Evolutionary conservation across 2,329 filamentous ascomycete genomes (phyloP), one percentile per base, ranked within the genome.

Genomic region (Epichloe glyceriae): DNA sequence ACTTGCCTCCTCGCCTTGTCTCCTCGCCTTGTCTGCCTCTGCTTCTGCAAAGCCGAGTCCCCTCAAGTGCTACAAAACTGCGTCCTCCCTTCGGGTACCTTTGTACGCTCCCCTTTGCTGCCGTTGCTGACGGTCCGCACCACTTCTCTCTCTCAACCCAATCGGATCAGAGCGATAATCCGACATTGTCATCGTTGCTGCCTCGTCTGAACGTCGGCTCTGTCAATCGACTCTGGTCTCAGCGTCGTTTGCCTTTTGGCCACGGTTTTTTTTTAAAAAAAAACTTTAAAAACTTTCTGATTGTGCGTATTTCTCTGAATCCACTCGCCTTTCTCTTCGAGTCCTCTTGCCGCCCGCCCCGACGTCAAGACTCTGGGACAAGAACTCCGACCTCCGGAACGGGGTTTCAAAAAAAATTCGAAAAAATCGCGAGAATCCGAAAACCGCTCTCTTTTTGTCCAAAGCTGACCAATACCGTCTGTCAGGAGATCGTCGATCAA

Each of bases 141-240:
- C 33, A 30, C 26, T 38, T n/a, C 12, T 34, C 38, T 50, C 38
- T 50, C 22, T 39, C 40, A 46, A 19, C 20, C 46, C 50, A 46
- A 49, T 49, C 37, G 42, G 47, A 49, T 20, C 11, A 41, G 3
- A 49, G 47, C 50, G 47, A 46, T 48, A 20, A 41, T 46, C 47
- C 50, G 43, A 20, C 30, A 10, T 38, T 30, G 37, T 33, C 46
- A 19, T 47, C 7, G n/a, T 49, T 34, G 15, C 38, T 41, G 41
- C 33, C 33, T 37, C 50, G 19, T 43, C 37, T 46, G 26, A 38
- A 14, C 47, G 26, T 15, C 30, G 22, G 35, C 42, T 38, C 14
- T 41, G 19, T 49, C 50, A 49, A 40, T 39, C 47, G 30, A 41
- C 35, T 52, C 26, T 44, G 41, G 22, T 49, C 37, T 39, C 17